Conservation (phyloP, 2,329 filamentous ascomycete species). For the Claviceps quebecensis region DNA sequence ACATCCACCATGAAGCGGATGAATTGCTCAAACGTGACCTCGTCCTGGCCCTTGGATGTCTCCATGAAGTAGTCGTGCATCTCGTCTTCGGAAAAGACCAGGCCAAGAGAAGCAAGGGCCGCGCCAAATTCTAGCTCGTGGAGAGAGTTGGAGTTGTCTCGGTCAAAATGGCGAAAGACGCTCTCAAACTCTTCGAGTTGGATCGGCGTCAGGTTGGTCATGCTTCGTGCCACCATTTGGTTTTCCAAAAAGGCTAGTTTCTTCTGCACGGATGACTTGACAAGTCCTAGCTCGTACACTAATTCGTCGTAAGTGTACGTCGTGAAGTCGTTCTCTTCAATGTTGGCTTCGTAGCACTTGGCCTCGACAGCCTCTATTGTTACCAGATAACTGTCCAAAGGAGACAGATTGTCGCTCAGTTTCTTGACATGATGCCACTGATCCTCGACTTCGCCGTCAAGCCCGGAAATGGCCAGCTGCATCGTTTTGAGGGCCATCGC, state of each 20-base stretch:
- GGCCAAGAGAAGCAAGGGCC: conserved; percentile 80
- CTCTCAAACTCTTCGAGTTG: conserved; percentile 98
- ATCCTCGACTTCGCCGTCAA: conserved; percentile 94
- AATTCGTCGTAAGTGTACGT: conserved; percentile 97
- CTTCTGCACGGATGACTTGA: conserved; percentile 85
- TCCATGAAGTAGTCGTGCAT: conserved; percentile 93
- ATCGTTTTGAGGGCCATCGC: conserved; percentile 89
- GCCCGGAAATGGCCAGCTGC: conserved; percentile 85
- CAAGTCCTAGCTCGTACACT: conserved; percentile 80
- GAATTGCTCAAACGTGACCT: conserved; percentile 95
- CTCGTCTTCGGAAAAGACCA: conserved; percentile 94
- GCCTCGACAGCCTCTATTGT: conserved; percentile 75
- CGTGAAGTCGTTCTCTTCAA: conserved; percentile 99
- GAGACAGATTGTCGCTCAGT: conserved; percentile 71
- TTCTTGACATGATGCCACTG: conserved; percentile 78
- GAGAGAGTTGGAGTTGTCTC: conserved; percentile 78
- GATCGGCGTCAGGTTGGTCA: conserved; percentile 97
- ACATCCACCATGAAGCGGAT: conserved; percentile 99
- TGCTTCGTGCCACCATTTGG: conserved; percentile 93
- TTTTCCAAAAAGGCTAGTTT: conserved; percentile 96
- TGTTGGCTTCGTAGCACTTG: conserved; percentile 91
- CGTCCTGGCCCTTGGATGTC: conserved; percentile 63
- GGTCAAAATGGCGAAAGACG: conserved; percentile 95
- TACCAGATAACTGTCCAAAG: conserved; percentile 80
- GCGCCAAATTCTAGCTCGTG: conserved; percentile 93